Percentiles rank a stretch among this genome's conserved stretches.
These are phyloP conservation scores for Ettlia oleoabundans DNA, from an alignment of 139 green algal genomes.

Conservation along the genomic window DNA sequence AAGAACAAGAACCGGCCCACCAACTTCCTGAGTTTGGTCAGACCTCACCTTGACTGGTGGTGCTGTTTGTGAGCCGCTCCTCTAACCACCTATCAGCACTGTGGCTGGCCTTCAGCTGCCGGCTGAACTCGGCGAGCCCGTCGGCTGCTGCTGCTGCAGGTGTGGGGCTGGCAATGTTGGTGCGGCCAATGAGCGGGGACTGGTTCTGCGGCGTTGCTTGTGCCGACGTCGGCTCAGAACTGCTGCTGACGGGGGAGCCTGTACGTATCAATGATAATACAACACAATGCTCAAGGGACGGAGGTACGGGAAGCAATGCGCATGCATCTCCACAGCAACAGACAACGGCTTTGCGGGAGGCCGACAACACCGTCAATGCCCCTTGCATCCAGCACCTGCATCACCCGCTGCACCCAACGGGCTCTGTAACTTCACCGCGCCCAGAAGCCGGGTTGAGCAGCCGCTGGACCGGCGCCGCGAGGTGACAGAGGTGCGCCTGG, in stretches of 20 bases:
- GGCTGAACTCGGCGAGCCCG: not conserved
- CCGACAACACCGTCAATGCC: no score
- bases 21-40: not conserved
- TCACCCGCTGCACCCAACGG: not conserved
- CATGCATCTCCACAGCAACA: no score
- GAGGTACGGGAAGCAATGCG: not conserved
- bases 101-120: not conserved
- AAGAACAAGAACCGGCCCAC: no score
- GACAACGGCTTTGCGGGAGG: no score
- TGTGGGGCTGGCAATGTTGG: not conserved
- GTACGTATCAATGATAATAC: no score
- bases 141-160: not conserved
- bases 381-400: no score
- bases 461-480: not conserved
- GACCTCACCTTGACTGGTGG: not conserved
- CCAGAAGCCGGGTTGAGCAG: not conserved
- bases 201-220: slow-evolving; percentile 9
- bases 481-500: not conserved
- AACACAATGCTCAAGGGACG: not conserved
- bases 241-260: slow-evolving; percentile 3
- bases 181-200: not conserved
- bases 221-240: not conserved
- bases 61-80: not conserved
- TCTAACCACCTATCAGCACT: slow-evolving; percentile 24
- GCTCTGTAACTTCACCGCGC: slow-evolving; percentile 16